Percentiles rank a stretch among this genome's conserved stretches.
Evolutionary conservation across 108 stramenopile genomes (phyloP).

Genomic region (Cyclotella atomus): DNA sequence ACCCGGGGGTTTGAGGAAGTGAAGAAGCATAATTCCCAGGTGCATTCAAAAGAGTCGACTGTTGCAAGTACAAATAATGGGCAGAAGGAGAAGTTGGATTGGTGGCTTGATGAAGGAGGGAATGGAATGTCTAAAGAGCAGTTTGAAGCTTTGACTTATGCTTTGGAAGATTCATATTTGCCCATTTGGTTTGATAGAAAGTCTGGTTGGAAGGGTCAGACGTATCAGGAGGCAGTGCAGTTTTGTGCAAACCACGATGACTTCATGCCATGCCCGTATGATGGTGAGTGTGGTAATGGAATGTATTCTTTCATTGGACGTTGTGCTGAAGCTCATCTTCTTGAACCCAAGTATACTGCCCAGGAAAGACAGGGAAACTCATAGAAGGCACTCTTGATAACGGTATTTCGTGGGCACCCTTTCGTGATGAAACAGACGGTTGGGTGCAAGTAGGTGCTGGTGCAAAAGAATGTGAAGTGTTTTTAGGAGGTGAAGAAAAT

Average conservation of each 20-base stretch:
- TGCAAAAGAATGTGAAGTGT: conserved; percentile 19
- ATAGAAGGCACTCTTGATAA: conserved; percentile 15
- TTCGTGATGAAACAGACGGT: conserved; percentile 12
- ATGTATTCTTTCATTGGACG: too few species aligned
- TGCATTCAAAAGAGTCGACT: neutral
- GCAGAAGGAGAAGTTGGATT: neutral
- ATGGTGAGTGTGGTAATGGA: too few species aligned
- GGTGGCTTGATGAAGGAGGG: conserved; percentile 7
- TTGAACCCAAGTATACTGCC: conserved; percentile 42
- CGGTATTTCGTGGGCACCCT: conserved; percentile 31
- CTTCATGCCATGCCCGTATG: conserved; percentile 38
- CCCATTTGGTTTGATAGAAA: conserved; percentile 16
- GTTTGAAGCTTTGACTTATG: conserved; percentile 3
- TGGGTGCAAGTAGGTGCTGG: conserved; percentile 44
- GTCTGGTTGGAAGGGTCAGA: conserved; percentile 34
- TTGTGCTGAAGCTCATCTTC: too few species aligned
- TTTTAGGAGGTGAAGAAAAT: neutral
- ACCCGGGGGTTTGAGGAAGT: neutral
- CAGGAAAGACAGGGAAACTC: conserved; percentile 13
- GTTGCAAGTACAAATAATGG: neutral
- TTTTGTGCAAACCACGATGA: conserved; percentile 28
- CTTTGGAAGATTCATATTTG: conserved; percentile 6
- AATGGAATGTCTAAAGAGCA: neutral
- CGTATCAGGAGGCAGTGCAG: conserved; percentile 27
- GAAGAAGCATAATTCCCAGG: neutral